Evolutionary conservation across 768 basidiomycete genomes (phyloP).

Genomic region (Strobilomyces echinocephalus): DNA sequence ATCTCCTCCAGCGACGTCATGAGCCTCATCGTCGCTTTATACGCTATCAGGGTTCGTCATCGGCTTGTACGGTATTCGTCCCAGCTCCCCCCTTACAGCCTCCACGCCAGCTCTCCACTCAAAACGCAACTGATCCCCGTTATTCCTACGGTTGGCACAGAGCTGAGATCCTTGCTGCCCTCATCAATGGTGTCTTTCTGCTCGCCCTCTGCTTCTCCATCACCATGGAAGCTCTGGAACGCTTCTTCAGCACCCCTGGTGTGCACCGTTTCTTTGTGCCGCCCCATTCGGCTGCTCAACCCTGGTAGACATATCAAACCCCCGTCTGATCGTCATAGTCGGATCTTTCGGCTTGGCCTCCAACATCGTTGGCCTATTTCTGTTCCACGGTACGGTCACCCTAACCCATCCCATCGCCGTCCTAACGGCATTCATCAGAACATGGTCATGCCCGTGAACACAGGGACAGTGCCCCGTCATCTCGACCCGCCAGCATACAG

Average conservation of each 20-base stretch:
- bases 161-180: slow-evolving; percentile 91
- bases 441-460: slow-evolving; percentile 52
- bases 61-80: slow-evolving; percentile 1
- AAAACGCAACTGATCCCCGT: slow-evolving; percentile 55
- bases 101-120: slow-evolving; percentile 54
- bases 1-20: slow-evolving; percentile 76
- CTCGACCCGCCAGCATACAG: slow-evolving; percentile 39
- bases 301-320: slow-evolving; percentile 76
- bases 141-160: slow-evolving; percentile 99
- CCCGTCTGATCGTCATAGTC: slow-evolving; percentile 83
- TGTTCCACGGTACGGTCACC: slow-evolving; percentile 78
- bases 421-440: slow-evolving; percentile 35
- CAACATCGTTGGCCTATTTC: slow-evolving; percentile 87
- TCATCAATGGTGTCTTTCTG: slow-evolving; percentile 95
- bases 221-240: slow-evolving; percentile 82
- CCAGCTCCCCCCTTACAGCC: slow-evolving; percentile 1
- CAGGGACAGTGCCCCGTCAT: slow-evolving; percentile 32
- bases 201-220: slow-evolving; percentile 97
- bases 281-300: slow-evolving; percentile 1
- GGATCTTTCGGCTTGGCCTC: slow-evolving; percentile 85
- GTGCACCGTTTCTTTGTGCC: slow-evolving; percentile 6
- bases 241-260: slow-evolving; percentile 87
- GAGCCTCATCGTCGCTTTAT: slow-evolving; percentile 91
- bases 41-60: slow-evolving; percentile 73
- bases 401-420: slow-evolving; percentile 2